These are phyloP conservation scores for Penicillium arizonense DNA, from an alignment of 495 filamentous ascomycete species.

Conservation along the genomic window DNA sequence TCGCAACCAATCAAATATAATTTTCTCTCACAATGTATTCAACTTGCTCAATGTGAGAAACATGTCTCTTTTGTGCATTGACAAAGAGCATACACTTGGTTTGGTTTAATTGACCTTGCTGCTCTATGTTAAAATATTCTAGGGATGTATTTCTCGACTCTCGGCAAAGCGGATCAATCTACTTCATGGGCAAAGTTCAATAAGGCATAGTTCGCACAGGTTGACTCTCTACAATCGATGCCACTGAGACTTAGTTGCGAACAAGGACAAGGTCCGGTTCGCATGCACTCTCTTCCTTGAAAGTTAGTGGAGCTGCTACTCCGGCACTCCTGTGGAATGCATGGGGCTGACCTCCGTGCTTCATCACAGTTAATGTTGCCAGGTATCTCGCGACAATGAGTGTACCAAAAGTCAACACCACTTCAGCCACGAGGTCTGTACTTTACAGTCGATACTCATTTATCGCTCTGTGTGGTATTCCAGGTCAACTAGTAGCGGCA, in stretches of 20 bases:
- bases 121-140: too few relatives aligned
- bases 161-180: too few relatives aligned
- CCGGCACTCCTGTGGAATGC: conserved; percentile 13
- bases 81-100: too few relatives aligned
- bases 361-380: conserved; percentile 12
- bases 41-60: too few relatives aligned
- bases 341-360: conserved; percentile 18
- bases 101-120: too few relatives aligned
- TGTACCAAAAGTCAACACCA: neutral
- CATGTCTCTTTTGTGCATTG: too few relatives aligned
- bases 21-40: too few relatives aligned
- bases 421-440: conserved; percentile 1
- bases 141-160: too few relatives aligned
- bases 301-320: conserved; percentile 1
- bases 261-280: conserved; percentile 6
- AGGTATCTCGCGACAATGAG: conserved; percentile 5
- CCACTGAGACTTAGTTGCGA: conserved; percentile 4
- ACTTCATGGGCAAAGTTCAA: too few relatives aligned
- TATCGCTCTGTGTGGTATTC: too few relatives aligned
- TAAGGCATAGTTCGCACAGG: conserved; percentile 18
- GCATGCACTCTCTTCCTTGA: conserved; percentile 2
- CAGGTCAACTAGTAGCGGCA: too few relatives aligned
- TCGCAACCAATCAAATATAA: too few relatives aligned
- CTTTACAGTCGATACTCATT: conserved; percentile 2
- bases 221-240: conserved; percentile 20